Conservation (phyloP, 495 filamentous ascomycete species). For the Delitschia confertaspora region DNA sequence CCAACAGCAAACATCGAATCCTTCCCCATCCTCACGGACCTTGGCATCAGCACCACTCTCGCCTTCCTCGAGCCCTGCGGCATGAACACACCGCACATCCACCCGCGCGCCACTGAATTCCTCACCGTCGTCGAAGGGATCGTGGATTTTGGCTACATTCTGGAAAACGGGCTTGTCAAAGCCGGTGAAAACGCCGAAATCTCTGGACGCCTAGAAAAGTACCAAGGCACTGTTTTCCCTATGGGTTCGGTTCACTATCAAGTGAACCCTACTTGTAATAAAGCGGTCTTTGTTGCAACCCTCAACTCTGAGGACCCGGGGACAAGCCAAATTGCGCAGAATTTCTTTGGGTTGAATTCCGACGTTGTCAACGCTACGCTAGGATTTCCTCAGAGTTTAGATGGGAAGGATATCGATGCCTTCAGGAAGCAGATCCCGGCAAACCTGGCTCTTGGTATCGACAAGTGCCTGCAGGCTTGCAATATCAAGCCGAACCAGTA, state of each 20-base stretch:
- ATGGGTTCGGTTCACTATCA: slow-evolving; percentile 45
- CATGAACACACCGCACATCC: slow-evolving; percentile 44
- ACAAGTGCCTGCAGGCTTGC: slow-evolving; percentile 40
- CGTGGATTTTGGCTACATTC: slow-evolving; percentile 41
- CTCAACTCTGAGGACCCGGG: slow-evolving; percentile 45
- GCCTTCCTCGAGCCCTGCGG: slow-evolving; percentile 37
- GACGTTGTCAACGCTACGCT: slow-evolving; percentile 40
- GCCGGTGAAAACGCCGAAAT: slow-evolving; percentile 24
- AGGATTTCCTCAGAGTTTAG: slow-evolving; percentile 36
- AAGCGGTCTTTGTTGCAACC: slow-evolving; percentile 41
- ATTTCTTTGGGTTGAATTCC: slow-evolving; percentile 41
- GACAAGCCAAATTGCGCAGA: slow-evolving; percentile 40
- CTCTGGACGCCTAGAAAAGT: slow-evolving; percentile 33
- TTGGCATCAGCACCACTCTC: slow-evolving; percentile 36
- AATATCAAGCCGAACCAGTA: too few species aligned
- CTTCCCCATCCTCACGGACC: slow-evolving; percentile 40
- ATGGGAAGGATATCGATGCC: slow-evolving; percentile 39
- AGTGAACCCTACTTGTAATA: slow-evolving; percentile 45
- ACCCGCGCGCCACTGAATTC: slow-evolving; percentile 42
- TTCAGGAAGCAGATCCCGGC: slow-evolving; percentile 40
- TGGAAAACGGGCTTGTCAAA: slow-evolving; percentile 42
- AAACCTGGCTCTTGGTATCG: slow-evolving; percentile 40
- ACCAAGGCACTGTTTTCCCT: slow-evolving; percentile 43
- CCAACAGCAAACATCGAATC: slow-evolving; percentile 36
- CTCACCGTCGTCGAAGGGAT: slow-evolving; percentile 40